phyloP scores from a whole-genome alignment of 371 early-diverging fungal genomes.

The Quaeritorhiza haematococci region DNA sequence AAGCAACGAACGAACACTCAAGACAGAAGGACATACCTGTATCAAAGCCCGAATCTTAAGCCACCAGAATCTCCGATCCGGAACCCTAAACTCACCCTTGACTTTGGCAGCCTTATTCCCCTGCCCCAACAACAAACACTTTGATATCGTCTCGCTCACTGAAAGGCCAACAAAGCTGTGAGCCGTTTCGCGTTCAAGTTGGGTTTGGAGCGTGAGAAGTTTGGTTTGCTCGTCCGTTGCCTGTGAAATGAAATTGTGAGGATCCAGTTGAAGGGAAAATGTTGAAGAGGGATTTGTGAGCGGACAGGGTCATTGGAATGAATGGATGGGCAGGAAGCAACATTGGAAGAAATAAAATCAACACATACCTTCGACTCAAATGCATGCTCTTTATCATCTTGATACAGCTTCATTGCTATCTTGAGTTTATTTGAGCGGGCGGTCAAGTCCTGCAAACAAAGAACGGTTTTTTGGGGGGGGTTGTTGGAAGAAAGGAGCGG shows the following conservation, averaged over 20 bases:
- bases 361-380: slow-evolving; percentile 67
- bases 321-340: neutral
- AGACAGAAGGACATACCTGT: slow-evolving; percentile 9
- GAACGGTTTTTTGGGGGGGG: too few species aligned
- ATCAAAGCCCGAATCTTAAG: slow-evolving; percentile 81
- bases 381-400: slow-evolving; percentile 62
- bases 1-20: too few species aligned
- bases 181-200: slow-evolving; percentile 66
- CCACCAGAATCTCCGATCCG: slow-evolving; percentile 79
- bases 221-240: slow-evolving; percentile 70
- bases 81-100: slow-evolving; percentile 78
- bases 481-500: too few species aligned
- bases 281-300: neutral
- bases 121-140: slow-evolving; percentile 69
- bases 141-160: slow-evolving; percentile 80
- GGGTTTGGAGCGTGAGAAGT: slow-evolving; percentile 66
- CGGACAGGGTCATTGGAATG: neutral
- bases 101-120: slow-evolving; percentile 68
- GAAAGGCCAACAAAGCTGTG: slow-evolving; percentile 68
- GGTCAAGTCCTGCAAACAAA: slow-evolving; percentile 34
- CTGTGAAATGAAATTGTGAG: slow-evolving; percentile 30
- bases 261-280: slow-evolving; percentile 2
- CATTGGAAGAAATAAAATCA: too few species aligned
- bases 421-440: slow-evolving; percentile 67
- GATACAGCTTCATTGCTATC: slow-evolving; percentile 62